Evolutionary conservation across 2,329 filamentous ascomycete species (phyloP), one percentile per base, ranked within the genome.

Genomic region (Ustilaginoidea virens): DNA sequence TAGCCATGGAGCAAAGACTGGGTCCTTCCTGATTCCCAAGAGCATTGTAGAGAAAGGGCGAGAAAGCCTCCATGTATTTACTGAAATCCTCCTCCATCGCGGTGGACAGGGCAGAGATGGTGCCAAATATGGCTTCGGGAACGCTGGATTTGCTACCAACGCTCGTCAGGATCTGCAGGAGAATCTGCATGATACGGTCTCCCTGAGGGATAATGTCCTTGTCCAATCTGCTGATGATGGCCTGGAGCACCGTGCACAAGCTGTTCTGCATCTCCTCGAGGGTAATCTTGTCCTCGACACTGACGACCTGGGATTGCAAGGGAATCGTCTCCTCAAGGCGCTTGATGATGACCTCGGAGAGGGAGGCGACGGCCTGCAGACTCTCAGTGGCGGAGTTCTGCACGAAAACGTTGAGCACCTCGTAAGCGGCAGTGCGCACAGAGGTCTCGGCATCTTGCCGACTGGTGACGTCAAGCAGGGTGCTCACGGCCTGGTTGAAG

Each of bases 241-340:
- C 77, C 57, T 94, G 75, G 28, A 96, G 65, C 23, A 96, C 90
- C 30, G 82, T 92, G 52, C 77, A 79, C 46, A 98, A 66, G 53
- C 86, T 94, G 29, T 86, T 94, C 61, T 96, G 90, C 71, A 98
- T 92, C 56, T 98, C 90, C 51, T 96, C 86, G 4, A 98, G 68
- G 5, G 81, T 92, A 40, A 96, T 83, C 55, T 78, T 87, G 57
- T 98, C 90, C 55, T 98, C 90, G 17, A 94, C 81, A 48, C 86
- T 94, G 42, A 96, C 86, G 34, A 96, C 83, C 59, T 98, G 90
- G 43, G 71, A 67, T 54, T 93, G 85, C 58, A 98, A 74, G 19
- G 78, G 75, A 30, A 96, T 65, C 0, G 90, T 94, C 52, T 83
- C 80, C 58, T 93, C 81, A 17, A 98, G 65, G 34, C 90, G 80